These are phyloP conservation scores for Pichia sp. DNA, from an alignment of 1,139 yeast genomes.

Conservation along the genomic window DNA sequence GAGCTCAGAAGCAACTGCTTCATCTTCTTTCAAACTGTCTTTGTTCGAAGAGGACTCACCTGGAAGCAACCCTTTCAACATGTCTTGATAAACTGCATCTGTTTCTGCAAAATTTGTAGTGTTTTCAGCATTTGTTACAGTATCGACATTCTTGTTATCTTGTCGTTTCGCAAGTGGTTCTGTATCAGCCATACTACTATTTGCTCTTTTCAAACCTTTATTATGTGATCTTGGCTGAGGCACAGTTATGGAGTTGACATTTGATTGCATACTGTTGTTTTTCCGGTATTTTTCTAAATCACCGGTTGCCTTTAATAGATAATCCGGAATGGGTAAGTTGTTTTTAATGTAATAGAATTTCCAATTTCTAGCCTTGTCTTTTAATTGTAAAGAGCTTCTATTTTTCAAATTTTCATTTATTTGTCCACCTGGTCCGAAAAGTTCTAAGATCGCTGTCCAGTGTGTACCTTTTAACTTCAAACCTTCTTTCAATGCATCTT, in stretches of 20 bases:
- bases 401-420: slow-evolving; percentile 77
- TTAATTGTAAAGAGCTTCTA: slow-evolving; percentile 82
- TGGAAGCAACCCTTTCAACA: slow-evolving; percentile 7
- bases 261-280: background rate
- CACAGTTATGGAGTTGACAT: background rate
- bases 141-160: background rate
- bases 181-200: background rate
- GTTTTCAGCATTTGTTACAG: background rate
- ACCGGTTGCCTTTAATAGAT: slow-evolving; percentile 79
- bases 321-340: slow-evolving; percentile 67
- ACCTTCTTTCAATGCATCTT: slow-evolving; percentile 75
- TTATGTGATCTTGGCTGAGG: background rate
- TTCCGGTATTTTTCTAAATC: slow-evolving; percentile 43
- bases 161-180: background rate
- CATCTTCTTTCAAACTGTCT: slow-evolving; percentile 10
- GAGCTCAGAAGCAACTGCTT: slow-evolving; percentile 26
- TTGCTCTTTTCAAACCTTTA: background rate
- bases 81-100: slow-evolving; percentile 11
- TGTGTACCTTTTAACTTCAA: slow-evolving; percentile 81
- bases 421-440: slow-evolving; percentile 89
- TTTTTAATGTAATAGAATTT: slow-evolving; percentile 75
- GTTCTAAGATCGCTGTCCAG: slow-evolving; percentile 84
- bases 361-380: slow-evolving; percentile 95
- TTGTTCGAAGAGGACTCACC: background rate
- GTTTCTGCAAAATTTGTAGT: background rate